phyloP scores from a whole-genome alignment of 2,329 filamentous ascomycete genomes.

The Raffaelea albimanens region DNA sequence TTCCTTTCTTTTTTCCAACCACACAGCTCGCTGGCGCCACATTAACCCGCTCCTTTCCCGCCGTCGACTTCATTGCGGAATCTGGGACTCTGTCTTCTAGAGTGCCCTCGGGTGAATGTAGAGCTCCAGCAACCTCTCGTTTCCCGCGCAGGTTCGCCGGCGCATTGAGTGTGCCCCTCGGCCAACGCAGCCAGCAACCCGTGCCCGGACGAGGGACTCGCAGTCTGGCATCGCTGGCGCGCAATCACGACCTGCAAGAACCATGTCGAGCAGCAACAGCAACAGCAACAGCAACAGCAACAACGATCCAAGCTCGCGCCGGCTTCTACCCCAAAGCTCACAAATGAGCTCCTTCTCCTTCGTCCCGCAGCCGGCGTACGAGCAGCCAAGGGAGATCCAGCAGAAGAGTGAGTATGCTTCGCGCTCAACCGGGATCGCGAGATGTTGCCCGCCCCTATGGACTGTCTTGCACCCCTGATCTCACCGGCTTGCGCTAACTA shows the following conservation, averaged over 20 bases:
- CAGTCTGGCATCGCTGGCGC: background rate
- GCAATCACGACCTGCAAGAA: background rate
- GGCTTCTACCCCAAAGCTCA: slow-evolving; percentile 55
- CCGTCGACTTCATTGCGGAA: background rate
- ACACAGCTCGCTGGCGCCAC: background rate
- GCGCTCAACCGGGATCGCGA: background rate
- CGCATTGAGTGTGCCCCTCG: slow-evolving; percentile 9
- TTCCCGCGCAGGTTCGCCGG: slow-evolving; percentile 4
- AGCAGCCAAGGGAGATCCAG: slow-evolving; percentile 62
- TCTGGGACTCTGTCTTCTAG: background rate
- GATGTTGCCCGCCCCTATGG: background rate
- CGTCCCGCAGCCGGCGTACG: slow-evolving; percentile 51
- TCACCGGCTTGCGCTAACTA: slow-evolving; percentile 17
- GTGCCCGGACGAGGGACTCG: background rate
- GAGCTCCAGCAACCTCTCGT: slow-evolving; percentile 3
- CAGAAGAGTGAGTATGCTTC: slow-evolving; percentile 55
- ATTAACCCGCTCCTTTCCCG: background rate
- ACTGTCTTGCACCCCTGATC: background rate
- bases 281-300: too few species aligned
- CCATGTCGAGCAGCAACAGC: slow-evolving; percentile 39
- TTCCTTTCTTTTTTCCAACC: background rate
- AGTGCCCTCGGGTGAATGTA: slow-evolving; percentile 8
- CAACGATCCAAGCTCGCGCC: slow-evolving; percentile 49
- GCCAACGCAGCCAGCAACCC: background rate
- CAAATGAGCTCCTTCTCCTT: slow-evolving; percentile 71